Conservation (phyloP, 2,329 filamentous ascomycete species). For the Ophiostoma ips region DNA sequence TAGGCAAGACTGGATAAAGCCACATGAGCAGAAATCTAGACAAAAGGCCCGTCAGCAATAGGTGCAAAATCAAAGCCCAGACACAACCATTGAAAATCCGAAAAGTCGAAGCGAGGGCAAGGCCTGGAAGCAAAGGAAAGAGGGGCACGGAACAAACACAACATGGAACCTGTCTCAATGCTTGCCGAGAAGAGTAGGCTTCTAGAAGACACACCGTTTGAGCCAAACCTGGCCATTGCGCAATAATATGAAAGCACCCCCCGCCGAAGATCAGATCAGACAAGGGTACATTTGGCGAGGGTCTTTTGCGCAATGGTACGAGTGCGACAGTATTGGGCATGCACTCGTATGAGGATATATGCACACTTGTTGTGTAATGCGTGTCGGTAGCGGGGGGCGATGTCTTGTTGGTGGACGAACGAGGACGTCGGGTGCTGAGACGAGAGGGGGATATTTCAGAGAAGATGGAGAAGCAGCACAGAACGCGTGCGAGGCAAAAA, state of each 20-base stretch:
- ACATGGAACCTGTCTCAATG: background rate
- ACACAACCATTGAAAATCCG: too few relatives aligned
- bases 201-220: slow-evolving; percentile 9
- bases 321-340: background rate
- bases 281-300: background rate
- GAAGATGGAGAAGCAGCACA: too few relatives aligned
- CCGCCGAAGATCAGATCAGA: slow-evolving; percentile 3
- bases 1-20: too few relatives aligned
- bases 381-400: background rate
- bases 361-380: background rate
- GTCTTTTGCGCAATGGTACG: too few relatives aligned
- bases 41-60: too few relatives aligned
- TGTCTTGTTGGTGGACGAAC: background rate
- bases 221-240: background rate
- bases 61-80: too few relatives aligned
- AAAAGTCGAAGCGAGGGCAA: background rate
- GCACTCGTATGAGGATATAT: background rate
- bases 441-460: background rate
- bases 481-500: background rate
- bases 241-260: background rate
- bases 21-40: too few relatives aligned
- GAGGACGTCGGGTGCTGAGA: background rate
- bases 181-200: slow-evolving; percentile 9
- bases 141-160: background rate
- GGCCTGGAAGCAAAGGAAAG: background rate